Percentiles rank a stretch among this genome's conserved stretches.
Conservation (phyloP, 345 rosid genomes). For the Brassica cretica region DNA sequence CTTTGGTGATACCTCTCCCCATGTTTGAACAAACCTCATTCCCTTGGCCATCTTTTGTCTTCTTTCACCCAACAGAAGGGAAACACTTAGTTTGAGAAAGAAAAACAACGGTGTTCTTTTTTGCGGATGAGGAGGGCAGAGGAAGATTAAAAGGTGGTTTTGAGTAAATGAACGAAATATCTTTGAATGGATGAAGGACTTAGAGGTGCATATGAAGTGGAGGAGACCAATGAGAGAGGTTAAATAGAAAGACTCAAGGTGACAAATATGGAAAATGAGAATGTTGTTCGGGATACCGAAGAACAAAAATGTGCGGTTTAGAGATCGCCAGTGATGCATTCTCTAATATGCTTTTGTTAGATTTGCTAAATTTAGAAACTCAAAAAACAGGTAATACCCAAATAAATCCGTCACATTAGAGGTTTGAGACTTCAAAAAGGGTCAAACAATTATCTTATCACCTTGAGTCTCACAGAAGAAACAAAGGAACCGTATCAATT, state of each 20-base stretch:
- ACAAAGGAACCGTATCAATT: background rate
- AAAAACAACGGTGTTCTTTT: background rate
- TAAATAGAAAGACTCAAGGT: constrained; percentile 26
- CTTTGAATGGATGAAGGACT: constrained; percentile 4
- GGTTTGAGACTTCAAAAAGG: constrained; percentile 17
- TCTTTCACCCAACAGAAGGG: constrained; percentile 27
- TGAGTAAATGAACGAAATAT: constrained; percentile 27
- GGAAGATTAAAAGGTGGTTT: constrained; percentile 28
- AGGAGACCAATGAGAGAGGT: constrained; percentile 11
- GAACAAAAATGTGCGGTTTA: constrained; percentile 6
- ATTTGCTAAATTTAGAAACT: constrained; percentile 28
- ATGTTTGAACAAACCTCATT: constrained; percentile 40
- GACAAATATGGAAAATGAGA: constrained; percentile 27
- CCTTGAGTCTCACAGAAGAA: background rate
- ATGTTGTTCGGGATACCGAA: constrained; percentile 15
- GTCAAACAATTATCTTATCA: constrained; percentile 28
- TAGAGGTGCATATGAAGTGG: constrained; percentile 29
- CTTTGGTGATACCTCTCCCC: constrained; percentile 51
- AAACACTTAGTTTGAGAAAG: constrained; percentile 18
- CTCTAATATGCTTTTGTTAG: constrained; percentile 21
- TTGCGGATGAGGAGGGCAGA: constrained; percentile 16
- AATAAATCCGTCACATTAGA: constrained; percentile 11
- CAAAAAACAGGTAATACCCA: constrained; percentile 24
- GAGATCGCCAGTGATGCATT: constrained; percentile 19
- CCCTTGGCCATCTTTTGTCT: constrained; percentile 41